phyloP scores from a whole-genome alignment of 2,329 filamentous ascomycete species.

The Alternaria atra region DNA sequence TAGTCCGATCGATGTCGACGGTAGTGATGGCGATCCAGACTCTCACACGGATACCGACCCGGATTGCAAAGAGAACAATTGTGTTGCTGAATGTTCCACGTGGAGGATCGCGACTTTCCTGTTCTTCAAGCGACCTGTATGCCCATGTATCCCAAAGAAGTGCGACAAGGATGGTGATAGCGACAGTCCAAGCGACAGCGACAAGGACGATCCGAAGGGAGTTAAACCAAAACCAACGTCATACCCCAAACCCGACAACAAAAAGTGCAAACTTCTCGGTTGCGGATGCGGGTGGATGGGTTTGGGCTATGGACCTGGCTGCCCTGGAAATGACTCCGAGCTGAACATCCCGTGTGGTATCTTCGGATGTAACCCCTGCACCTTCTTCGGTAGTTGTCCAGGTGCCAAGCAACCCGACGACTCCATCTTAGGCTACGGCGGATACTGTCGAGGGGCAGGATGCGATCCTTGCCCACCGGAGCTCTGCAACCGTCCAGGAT shows the following conservation, averaged over 20 bases:
- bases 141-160: constrained; percentile 19
- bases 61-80: constrained; percentile 23
- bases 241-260: constrained; percentile 4
- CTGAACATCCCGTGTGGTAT: constrained; percentile 22
- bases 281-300: constrained; percentile 39
- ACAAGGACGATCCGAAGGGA: constrained; percentile 9
- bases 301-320: constrained; percentile 29
- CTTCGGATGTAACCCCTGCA: constrained; percentile 30
- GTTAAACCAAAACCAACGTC: constrained; percentile 12
- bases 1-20: not conserved
- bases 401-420: constrained; percentile 6
- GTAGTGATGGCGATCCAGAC: constrained; percentile 13
- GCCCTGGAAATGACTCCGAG: constrained; percentile 7
- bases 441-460: constrained; percentile 26
- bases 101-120: constrained; percentile 17
- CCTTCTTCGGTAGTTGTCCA: constrained; percentile 28
- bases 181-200: constrained; percentile 16
- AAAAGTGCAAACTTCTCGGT: constrained; percentile 27
- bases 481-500: constrained; percentile 26
- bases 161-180: constrained; percentile 19
- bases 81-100: constrained; percentile 10
- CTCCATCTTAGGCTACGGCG: constrained; percentile 27
- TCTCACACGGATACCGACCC: constrained; percentile 11
- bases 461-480: constrained; percentile 29
- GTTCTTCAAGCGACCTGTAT: constrained; percentile 19